Conservation (phyloP, 306 rosid species). For the Fragaria nilgerrensis region DNA sequence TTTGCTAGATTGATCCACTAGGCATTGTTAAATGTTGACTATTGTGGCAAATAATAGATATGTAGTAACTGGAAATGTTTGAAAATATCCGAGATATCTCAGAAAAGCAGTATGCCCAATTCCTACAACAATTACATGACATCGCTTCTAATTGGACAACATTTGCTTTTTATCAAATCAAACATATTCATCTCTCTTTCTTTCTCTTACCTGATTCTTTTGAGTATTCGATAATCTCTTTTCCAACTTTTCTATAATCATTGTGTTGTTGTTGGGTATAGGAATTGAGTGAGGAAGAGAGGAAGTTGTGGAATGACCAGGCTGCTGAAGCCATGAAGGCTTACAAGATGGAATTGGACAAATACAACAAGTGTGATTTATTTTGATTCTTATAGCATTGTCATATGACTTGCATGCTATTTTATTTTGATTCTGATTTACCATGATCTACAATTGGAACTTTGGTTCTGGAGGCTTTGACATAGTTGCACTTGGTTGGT, state of each 20-base stretch:
- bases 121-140: neutral
- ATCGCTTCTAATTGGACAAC: neutral
- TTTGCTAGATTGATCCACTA: neutral
- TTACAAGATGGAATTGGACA: no score
- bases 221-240: neutral
- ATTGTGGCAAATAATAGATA: neutral
- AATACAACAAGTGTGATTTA: no score
- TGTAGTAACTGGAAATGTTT: neutral
- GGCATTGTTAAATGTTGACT: neutral
- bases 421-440: no score
- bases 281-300: no score
- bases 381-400: no score
- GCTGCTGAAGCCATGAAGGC: no score
- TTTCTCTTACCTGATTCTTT: neutral
- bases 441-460: no score
- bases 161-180: neutral
- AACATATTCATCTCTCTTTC: neutral
- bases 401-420: no score
- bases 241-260: neutral
- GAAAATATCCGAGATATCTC: neutral
- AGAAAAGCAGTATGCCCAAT: neutral
- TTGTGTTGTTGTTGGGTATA: no score
- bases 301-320: no score
- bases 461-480: no score
- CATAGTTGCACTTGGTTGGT: no score